Evolutionary conservation across 495 filamentous ascomycete species (phyloP).

Genomic region (Opeltia flavorubescens): DNA sequence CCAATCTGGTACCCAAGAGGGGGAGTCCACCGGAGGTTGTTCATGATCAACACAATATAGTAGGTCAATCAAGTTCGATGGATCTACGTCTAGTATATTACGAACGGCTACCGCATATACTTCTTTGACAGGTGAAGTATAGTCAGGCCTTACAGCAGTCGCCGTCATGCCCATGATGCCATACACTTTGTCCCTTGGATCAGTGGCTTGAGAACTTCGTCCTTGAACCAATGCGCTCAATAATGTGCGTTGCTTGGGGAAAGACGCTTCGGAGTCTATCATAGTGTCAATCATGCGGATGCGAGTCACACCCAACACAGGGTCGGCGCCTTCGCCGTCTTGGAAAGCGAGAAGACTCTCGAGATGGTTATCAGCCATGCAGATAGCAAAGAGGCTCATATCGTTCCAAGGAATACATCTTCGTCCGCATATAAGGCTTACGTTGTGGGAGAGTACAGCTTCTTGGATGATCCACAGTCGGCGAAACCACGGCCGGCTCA

Average conservation of each 20-base stretch:
- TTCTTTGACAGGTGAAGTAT: neutral
- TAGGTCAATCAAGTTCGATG: neutral
- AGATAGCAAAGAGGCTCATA: neutral
- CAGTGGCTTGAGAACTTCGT: conserved; percentile 4
- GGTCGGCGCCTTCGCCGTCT: neutral
- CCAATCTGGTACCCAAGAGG: conserved; percentile 12
- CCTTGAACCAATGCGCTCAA: conserved; percentile 2
- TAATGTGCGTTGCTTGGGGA: neutral
- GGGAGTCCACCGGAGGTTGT: neutral
- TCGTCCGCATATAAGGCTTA: conserved; percentile 7
- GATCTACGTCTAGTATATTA: neutral
- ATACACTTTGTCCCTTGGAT: conserved; percentile 8
- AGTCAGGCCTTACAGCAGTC: conserved; percentile 1
- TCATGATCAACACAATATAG: conserved; percentile 6
- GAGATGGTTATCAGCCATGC: neutral
- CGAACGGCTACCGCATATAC: conserved; percentile 3
- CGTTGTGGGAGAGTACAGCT: conserved; percentile 4
- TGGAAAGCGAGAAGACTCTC: neutral
- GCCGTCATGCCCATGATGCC: conserved; percentile 7
- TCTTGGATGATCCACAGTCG: conserved; percentile 14
- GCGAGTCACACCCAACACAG: conserved; percentile 2
- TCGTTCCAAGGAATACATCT: conserved; percentile 7
- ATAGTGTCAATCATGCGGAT: conserved; percentile 1
- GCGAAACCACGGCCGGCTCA: conserved; percentile 10
- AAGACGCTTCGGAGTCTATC: neutral